Conservation (phyloP, 208 protist species). For the Acanthamoeba lenticulata region DNA sequence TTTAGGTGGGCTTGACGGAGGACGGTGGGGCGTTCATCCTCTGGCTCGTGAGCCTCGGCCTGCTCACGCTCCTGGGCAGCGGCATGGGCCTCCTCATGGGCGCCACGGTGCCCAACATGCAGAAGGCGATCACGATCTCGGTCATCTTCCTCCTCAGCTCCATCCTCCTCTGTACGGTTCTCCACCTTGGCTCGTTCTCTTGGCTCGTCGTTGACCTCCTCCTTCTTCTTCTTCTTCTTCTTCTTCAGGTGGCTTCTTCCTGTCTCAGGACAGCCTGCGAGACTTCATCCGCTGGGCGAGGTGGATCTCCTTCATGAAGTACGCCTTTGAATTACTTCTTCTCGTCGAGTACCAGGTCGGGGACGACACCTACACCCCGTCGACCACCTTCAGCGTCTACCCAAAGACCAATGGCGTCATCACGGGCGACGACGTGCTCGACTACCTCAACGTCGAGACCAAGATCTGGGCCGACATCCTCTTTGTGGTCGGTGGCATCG, state of each 20-base stretch:
- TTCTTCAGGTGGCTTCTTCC: background rate
- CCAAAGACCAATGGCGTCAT: background rate
- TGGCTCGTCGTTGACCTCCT: background rate
- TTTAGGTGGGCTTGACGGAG: background rate
- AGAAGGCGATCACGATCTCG: background rate
- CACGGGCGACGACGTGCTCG: conserved; percentile 17
- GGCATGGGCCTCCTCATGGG: background rate
- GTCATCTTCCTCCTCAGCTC: background rate
- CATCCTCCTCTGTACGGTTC: background rate
- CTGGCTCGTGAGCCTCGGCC: background rate
- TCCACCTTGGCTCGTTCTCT: background rate
- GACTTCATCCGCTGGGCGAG: background rate
- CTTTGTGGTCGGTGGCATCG: conserved; percentile 45
- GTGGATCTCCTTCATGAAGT: conserved; percentile 23
- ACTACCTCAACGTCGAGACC: conserved; percentile 61
- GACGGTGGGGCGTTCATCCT: background rate
- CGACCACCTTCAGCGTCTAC: background rate
- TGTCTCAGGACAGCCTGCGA: background rate
- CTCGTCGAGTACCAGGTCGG: background rate
- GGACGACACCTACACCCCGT: background rate
- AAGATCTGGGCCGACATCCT: conserved; percentile 64
- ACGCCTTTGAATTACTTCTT: background rate
- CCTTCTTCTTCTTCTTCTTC: no score
- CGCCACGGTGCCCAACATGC: background rate
- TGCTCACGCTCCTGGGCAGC: background rate